A percentile compares a stretch with the other conserved stretches of the same genome.
These are phyloP conservation scores for Tolypocladium tundrense DNA, from an alignment of 2,329 filamentous ascomycete genomes.

Conservation along the genomic window DNA sequence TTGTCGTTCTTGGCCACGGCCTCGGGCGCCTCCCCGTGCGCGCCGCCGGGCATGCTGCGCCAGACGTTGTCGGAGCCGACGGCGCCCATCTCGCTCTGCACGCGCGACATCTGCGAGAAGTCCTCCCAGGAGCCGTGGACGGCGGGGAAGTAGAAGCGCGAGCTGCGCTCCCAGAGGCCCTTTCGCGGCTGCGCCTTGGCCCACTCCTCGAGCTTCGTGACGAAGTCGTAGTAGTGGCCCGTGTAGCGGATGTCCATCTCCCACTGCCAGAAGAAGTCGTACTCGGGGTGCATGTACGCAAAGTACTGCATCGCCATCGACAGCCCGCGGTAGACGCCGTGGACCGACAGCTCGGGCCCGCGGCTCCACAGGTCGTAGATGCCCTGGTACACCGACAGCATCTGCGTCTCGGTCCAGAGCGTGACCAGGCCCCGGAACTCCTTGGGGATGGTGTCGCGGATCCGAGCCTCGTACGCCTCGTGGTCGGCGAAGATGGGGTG, in stretches of 20 bases:
- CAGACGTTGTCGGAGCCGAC: conserved; percentile 58
- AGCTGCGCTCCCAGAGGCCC: conserved; percentile 71
- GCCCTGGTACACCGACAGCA: conserved; percentile 81
- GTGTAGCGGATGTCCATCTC: conserved; percentile 90
- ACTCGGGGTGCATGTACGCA: conserved; percentile 77
- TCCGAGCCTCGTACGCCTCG: conserved; percentile 55
- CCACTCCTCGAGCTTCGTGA: conserved; percentile 61
- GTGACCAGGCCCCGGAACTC: conserved; percentile 87
- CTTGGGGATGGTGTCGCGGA: conserved; percentile 59
- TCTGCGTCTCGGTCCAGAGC: conserved; percentile 89
- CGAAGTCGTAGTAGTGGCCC: conserved; percentile 71
- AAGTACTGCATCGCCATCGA: conserved; percentile 96
- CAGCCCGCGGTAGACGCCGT: conserved; percentile 85
- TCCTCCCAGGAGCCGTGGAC: conserved; percentile 73
- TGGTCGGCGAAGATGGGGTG: conserved; percentile 72
- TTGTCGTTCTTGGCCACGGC: conserved; percentile 37
- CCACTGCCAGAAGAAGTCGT: conserved; percentile 90
- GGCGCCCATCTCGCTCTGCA: conserved; percentile 63
- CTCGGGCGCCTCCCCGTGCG: conserved; percentile 25
- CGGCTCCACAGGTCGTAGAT: conserved; percentile 66
- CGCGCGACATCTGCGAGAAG: conserved; percentile 62
- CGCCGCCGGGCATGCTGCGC: conserved; percentile 39
- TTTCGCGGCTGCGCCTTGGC: conserved; percentile 64
- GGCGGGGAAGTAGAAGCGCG: conserved; percentile 66
- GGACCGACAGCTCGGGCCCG: conserved; percentile 62